Conservation (phyloP, 371 early-diverging fungal species). For the Conidiobolus incongruus region DNA sequence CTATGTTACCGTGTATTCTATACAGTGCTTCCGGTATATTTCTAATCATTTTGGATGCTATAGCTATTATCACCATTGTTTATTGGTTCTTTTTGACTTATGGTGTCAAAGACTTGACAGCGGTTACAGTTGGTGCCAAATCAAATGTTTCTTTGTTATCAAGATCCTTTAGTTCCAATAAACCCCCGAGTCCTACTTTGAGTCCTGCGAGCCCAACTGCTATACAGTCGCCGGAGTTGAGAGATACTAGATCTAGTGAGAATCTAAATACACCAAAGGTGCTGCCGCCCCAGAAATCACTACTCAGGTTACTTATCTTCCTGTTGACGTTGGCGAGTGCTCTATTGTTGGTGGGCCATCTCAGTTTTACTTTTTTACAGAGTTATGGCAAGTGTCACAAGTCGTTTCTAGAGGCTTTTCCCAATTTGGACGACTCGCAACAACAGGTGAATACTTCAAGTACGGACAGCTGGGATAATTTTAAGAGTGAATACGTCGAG, state of each 20-base stretch:
- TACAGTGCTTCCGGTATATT: too few species aligned
- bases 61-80: background rate
- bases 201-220: background rate
- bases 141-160: too few species aligned
- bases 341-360: background rate
- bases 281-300: background rate
- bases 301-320: background rate
- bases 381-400: background rate
- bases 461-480: background rate
- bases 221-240: background rate
- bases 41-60: too few species aligned
- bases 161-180: too few species aligned
- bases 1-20: too few species aligned
- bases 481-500: background rate
- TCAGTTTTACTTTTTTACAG: background rate
- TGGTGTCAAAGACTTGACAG: background rate
- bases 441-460: background rate
- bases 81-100: background rate
- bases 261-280: background rate
- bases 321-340: background rate
- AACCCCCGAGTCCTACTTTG: too few species aligned
- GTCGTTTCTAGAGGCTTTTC: background rate
- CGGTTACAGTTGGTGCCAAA: background rate
- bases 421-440: constrained; percentile 1
- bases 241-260: background rate